A percentile compares a stretch with the other conserved stretches of the same genome.
phyloP scores from a whole-genome alignment of 2,329 filamentous ascomycete genomes.

The Claviceps quebecensis region DNA sequence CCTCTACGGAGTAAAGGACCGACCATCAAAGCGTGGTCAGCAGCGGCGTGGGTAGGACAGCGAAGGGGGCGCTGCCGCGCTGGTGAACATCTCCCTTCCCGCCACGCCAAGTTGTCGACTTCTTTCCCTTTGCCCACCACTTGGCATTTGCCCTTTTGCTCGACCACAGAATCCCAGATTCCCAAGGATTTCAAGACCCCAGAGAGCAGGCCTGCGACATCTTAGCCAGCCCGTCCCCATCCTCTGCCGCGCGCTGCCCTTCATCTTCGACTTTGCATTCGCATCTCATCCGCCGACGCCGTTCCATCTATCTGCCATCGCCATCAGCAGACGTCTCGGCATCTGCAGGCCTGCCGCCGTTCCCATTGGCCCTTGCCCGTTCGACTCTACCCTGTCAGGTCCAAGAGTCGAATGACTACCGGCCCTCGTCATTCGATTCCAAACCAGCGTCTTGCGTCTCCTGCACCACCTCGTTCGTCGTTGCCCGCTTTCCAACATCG shows the following conservation, averaged over 20 bases:
- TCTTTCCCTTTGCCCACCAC: too few species aligned
- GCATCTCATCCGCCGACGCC: neutral
- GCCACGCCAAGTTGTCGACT: too few species aligned
- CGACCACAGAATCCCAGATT: too few species aligned
- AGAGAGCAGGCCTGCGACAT: too few species aligned
- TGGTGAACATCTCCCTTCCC: too few species aligned
- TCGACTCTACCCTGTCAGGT: constrained; percentile 4
- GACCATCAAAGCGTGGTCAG: too few species aligned
- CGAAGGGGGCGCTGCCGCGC: too few species aligned
- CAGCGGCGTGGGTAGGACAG: too few species aligned
- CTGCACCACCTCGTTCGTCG: constrained; percentile 1
- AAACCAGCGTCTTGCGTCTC: constrained; percentile 1
- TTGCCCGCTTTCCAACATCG: neutral
- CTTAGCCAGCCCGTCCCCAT: neutral
- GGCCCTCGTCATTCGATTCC: constrained; percentile 6
- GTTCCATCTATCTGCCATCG: constrained; percentile 2
- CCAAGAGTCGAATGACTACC: constrained; percentile 4
- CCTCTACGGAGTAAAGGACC: too few species aligned
- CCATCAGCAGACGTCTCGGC: constrained; percentile 2
- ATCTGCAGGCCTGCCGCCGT: neutral
- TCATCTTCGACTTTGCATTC: neutral
- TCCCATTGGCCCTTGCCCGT: constrained; percentile 3
- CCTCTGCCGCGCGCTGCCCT: neutral
- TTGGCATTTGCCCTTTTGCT: too few species aligned
- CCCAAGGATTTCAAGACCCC: too few species aligned